Evolutionary conservation across 352 stramenopile genomes (phyloP).

Genomic region (Phytopythium helicoides): DNA sequence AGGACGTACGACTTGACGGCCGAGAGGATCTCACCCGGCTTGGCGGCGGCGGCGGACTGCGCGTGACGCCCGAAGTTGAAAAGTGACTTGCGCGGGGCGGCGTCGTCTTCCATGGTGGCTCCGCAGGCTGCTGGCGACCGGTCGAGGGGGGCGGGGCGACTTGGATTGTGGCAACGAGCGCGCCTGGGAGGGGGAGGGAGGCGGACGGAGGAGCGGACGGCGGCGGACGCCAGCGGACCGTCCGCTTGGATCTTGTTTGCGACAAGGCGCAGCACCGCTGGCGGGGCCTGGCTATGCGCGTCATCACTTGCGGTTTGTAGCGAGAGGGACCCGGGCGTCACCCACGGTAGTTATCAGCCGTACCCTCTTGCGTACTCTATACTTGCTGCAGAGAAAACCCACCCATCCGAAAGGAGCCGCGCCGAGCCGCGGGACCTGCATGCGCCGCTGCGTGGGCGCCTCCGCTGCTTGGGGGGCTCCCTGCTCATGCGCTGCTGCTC

Average conservation of each 20-base stretch:
- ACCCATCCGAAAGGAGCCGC: no score
- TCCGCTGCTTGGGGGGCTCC: no score
- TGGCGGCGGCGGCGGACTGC: slow-evolving; percentile 3
- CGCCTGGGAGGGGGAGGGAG: neutral
- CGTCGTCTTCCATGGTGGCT: slow-evolving; percentile 6
- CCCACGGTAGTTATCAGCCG: neutral
- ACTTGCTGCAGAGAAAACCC: no score
- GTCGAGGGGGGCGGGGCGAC: neutral
- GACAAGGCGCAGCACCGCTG: neutral
- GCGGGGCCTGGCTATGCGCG: neutral
- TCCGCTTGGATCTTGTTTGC: slow-evolving; percentile 1
- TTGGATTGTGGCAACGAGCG: neutral
- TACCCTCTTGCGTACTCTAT: slow-evolving; percentile 10
- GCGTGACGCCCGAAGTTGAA: slow-evolving; percentile 9
- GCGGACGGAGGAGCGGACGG: neutral
- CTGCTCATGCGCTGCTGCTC: neutral
- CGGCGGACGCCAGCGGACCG: slow-evolving; percentile 2
- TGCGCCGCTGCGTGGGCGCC: no score
- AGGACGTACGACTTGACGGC: slow-evolving; percentile 7
- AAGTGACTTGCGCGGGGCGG: slow-evolving; percentile 6
- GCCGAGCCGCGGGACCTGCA: no score
- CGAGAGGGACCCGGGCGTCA: neutral
- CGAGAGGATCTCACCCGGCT: slow-evolving; percentile 4
- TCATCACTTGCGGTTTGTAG: neutral
- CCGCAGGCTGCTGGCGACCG: neutral